Percentiles rank a stretch among this genome's conserved stretches.
Evolutionary conservation across 1,139 yeast species (phyloP).

Genomic region (Debaryomycetaceae sp.): DNA sequence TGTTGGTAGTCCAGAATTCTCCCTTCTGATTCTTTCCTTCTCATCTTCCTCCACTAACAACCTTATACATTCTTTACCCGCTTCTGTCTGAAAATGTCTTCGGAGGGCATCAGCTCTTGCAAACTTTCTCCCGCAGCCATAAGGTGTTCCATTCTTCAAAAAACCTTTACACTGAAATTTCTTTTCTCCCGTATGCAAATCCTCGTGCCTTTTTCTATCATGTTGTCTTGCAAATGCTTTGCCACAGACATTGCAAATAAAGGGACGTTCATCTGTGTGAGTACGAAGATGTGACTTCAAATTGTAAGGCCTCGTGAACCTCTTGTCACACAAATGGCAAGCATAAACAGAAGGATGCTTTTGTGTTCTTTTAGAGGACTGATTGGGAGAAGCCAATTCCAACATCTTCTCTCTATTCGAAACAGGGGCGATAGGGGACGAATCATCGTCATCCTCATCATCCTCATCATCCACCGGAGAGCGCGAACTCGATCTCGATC

Average conservation of each 20-base stretch:
- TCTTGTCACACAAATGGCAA: conserved; percentile 80
- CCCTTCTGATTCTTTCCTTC: conserved; percentile 12
- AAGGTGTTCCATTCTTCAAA: conserved; percentile 57
- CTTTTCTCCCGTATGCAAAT: conserved; percentile 87
- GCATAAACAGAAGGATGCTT: conserved; percentile 79
- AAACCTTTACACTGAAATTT: conserved; percentile 79
- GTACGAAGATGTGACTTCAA: conserved; percentile 87
- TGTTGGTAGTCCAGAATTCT: not conserved
- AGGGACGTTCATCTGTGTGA: conserved; percentile 93
- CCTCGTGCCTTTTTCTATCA: conserved; percentile 91
- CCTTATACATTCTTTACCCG: conserved; percentile 80
- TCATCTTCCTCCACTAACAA: conserved; percentile 67
- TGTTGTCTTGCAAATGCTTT: conserved; percentile 96
- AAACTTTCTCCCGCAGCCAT: conserved; percentile 94
- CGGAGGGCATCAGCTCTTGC: conserved; percentile 96
- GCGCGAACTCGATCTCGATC: conserved; percentile 15
- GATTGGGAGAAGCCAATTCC: conserved; percentile 56
- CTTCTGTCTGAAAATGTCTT: conserved; percentile 91
- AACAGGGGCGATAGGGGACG: conserved; percentile 7
- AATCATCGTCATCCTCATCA: conserved; percentile 11
- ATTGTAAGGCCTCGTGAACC: conserved; percentile 90
- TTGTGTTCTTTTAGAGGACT: conserved; percentile 53
- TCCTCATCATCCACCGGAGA: conserved; percentile 6
- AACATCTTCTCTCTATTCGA: conserved; percentile 56
- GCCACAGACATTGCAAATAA: conserved; percentile 79